Conservation (phyloP, 2,329 filamentous ascomycete genomes). For the Ceratocystis destructans region DNA sequence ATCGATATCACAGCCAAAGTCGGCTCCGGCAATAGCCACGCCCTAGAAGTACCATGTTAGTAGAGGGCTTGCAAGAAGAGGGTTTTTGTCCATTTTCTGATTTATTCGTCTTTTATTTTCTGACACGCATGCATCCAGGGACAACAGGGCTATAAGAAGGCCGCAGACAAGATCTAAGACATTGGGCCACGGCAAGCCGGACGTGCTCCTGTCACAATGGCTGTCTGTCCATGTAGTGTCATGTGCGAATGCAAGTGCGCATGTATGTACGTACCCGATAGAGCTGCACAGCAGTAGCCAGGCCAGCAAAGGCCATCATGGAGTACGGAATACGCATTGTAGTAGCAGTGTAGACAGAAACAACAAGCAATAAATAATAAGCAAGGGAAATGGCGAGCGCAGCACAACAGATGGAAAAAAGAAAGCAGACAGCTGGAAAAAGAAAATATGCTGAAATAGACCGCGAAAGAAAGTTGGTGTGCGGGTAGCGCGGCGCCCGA, state of each 20-base stretch:
- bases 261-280: constrained; percentile 10
- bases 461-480: too few relatives aligned
- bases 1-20: constrained; percentile 33
- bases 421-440: too few relatives aligned
- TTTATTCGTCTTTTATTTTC: not conserved
- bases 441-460: too few relatives aligned
- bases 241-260: too few relatives aligned
- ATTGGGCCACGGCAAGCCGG: not conserved
- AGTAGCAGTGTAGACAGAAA: not conserved
- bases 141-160: not conserved
- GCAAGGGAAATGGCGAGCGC: not conserved
- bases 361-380: not conserved
- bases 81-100: not conserved
- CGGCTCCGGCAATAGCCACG: constrained; percentile 31
- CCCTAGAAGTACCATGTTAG: constrained; percentile 20
- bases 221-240: too few relatives aligned
- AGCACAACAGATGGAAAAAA: too few relatives aligned
- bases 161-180: not conserved
- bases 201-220: too few relatives aligned
- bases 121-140: not conserved
- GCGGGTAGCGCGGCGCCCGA: too few relatives aligned
- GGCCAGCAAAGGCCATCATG: constrained; percentile 10
- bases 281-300: constrained; percentile 13
- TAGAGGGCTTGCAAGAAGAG: not conserved
- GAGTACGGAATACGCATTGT: constrained; percentile 5